A percentile compares a stretch with the other conserved stretches of the same genome.
Conservation (phyloP, 169 alveolate species). For the Theileria annulata region DNA sequence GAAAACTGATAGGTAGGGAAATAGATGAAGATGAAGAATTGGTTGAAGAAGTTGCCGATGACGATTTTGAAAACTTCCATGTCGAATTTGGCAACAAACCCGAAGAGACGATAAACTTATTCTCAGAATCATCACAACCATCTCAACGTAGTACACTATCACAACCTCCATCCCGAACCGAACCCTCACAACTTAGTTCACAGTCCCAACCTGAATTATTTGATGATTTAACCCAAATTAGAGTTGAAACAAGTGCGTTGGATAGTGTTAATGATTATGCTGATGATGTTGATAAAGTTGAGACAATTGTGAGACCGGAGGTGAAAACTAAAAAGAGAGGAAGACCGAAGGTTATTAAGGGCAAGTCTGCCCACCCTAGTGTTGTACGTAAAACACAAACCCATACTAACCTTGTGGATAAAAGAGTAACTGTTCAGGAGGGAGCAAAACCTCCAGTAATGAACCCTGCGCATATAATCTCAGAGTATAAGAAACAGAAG, state of each 20-base stretch:
- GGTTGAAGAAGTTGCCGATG: not conserved
- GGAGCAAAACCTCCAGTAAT: constrained; percentile 37
- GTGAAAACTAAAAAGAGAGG: not conserved
- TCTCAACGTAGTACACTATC: constrained; percentile 1
- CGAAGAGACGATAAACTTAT: not conserved
- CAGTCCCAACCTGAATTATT: constrained; percentile 1
- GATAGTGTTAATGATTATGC: not conserved
- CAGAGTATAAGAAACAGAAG: constrained; percentile 41
- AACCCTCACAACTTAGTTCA: not conserved
- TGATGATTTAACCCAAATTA: not conserved
- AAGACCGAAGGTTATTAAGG: not conserved
- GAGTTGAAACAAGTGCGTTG: not conserved
- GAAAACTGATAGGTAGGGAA: not conserved
- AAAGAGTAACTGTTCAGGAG: constrained; percentile 1
- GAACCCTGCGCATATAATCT: constrained; percentile 53
- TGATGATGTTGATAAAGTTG: not conserved
- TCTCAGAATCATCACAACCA: not conserved
- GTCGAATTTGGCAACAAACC: constrained; percentile 9
- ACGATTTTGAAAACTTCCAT: constrained; percentile 13
- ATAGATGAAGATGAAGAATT: not conserved
- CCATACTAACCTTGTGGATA: not conserved
- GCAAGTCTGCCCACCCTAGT: not conserved
- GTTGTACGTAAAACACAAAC: not conserved
- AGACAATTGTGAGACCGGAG: not conserved
- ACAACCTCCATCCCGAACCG: not conserved